These are phyloP conservation scores for Cardamine chenopodiifolia DNA, from an alignment of 345 rosid genomes.

Conservation along the genomic window DNA sequence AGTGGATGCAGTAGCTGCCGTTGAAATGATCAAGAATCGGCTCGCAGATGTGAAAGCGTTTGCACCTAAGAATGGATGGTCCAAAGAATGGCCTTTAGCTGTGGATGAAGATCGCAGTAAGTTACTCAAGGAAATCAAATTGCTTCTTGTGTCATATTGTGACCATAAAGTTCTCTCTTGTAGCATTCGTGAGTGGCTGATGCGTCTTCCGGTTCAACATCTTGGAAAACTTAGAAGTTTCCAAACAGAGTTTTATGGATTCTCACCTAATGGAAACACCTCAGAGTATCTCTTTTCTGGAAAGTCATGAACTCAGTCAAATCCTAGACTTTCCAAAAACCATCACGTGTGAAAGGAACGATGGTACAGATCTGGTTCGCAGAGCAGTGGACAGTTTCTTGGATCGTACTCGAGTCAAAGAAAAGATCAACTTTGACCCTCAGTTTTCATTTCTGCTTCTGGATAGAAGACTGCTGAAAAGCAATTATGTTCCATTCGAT, in stretches of 20 bases:
- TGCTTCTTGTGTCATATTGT: too few species aligned
- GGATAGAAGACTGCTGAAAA: conserved; percentile 30
- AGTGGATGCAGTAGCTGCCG: too few species aligned
- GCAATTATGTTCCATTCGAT: conserved; percentile 1
- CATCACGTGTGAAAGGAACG: conserved; percentile 19
- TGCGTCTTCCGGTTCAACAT: too few species aligned
- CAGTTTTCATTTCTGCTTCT: conserved; percentile 25
- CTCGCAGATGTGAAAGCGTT: too few species aligned
- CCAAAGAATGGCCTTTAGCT: too few species aligned
- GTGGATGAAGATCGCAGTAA: too few species aligned
- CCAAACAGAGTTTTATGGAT: conserved; percentile 7
- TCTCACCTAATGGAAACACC: conserved; percentile 13
- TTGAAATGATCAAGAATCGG: too few species aligned
- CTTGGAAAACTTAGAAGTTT: conserved; percentile 14
- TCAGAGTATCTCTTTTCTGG: conserved; percentile 35
- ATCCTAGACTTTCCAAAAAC: neutral
- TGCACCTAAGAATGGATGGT: too few species aligned
- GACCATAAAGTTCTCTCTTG: too few species aligned
- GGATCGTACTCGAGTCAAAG: conserved; percentile 6
- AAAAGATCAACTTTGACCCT: conserved; percentile 25
- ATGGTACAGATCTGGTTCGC: conserved; percentile 24
- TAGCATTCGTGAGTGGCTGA: too few species aligned
- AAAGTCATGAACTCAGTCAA: conserved; percentile 12
- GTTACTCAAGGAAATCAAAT: too few species aligned
- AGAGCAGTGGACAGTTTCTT: conserved; percentile 22